These are phyloP conservation scores for Aspergillus nidulans DNA, from an alignment of 495 filamentous ascomycete genomes.

Conservation along the genomic window DNA sequence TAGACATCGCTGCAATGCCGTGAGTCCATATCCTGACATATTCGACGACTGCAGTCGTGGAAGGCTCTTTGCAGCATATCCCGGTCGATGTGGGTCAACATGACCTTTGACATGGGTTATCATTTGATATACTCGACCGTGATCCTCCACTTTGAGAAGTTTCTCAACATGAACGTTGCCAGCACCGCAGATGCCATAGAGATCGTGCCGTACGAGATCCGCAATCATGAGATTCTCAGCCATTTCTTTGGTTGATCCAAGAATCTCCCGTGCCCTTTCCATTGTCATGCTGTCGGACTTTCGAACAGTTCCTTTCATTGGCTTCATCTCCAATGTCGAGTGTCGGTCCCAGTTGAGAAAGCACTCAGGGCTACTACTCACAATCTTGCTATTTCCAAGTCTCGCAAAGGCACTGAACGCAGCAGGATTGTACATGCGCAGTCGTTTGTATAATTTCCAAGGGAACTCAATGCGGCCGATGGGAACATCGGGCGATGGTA, in stretches of 20 bases:
- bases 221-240: slow-evolving; percentile 99
- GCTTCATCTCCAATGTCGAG: slow-evolving; percentile 49
- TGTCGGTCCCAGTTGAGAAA: slow-evolving; percentile 70
- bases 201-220: slow-evolving; percentile 86
- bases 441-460: slow-evolving; percentile 69
- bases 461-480: slow-evolving; percentile 26
- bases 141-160: slow-evolving; percentile 83
- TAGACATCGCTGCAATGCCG: slow-evolving; percentile 70
- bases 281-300: slow-evolving; percentile 63
- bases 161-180: slow-evolving; percentile 61
- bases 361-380: slow-evolving; percentile 86
- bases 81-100: slow-evolving; percentile 37
- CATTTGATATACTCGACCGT: slow-evolving; percentile 84
- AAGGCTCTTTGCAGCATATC: slow-evolving; percentile 34
- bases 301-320: slow-evolving; percentile 93
- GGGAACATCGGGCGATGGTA: slow-evolving; percentile 26
- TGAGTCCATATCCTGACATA: slow-evolving; percentile 56
- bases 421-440: slow-evolving; percentile 72
- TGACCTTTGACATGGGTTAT: slow-evolving; percentile 77
- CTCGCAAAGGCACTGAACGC: slow-evolving; percentile 80
- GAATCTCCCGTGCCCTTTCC: slow-evolving; percentile 60
- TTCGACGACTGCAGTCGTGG: slow-evolving; percentile 30
- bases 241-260: slow-evolving; percentile 78
- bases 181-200: slow-evolving; percentile 72
- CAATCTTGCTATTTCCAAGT: slow-evolving; percentile 63